Base-by-base conservation (phyloP, 805 yeast species). In the Lachancea mirantina region DNA sequence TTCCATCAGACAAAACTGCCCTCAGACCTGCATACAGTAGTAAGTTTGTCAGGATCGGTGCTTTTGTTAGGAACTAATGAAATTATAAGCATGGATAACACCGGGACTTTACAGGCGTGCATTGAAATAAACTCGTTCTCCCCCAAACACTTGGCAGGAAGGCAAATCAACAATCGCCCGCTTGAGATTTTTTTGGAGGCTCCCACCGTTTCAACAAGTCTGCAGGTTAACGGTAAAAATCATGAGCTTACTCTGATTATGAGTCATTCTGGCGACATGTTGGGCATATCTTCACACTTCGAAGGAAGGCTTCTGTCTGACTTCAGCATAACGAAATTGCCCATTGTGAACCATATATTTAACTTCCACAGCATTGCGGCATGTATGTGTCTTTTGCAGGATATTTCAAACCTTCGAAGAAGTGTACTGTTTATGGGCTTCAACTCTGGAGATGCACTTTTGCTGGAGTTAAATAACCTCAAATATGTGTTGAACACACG, bases 41-140 rank as follows among this genome's bases (percentile, higher is more conserved):
- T 80, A 7, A 78, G 95, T 0, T 60, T 85, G 20, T 66, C 72
- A 2, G 63, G 65, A 2, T 96, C 96, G 1, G 62, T 76, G 28
- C 57, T 87, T 5, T 45, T 74, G 4, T 34, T 84, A 3, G 96
- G 96, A 1, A 69, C 80, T 21, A 87, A 88, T 51, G 83, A 80
- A 46, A 44, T 88, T 6, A 61, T 84, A 8, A 88, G 84, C 55
- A 70, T 85, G 11, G 95, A 88, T 49, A 75, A 84, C 23, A 41
- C 56, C 0, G 81, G 80, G 14, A 57, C 55, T 9, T 43, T 72
- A 11, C 67, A 59, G 37, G 49, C 61, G n/a, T 34, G 40, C 3
- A 51, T 56, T 13, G 22, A 39, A 8, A 20, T 51, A 14, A 56
- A 56, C 32, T 35, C 55, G 16, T 55, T 30, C 51, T 68, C 57